Percentiles rank a stretch among this genome's conserved stretches.
Conservation (phyloP, 2,329 filamentous ascomycete genomes). For the Aspergillus quadricinctus region DNA sequence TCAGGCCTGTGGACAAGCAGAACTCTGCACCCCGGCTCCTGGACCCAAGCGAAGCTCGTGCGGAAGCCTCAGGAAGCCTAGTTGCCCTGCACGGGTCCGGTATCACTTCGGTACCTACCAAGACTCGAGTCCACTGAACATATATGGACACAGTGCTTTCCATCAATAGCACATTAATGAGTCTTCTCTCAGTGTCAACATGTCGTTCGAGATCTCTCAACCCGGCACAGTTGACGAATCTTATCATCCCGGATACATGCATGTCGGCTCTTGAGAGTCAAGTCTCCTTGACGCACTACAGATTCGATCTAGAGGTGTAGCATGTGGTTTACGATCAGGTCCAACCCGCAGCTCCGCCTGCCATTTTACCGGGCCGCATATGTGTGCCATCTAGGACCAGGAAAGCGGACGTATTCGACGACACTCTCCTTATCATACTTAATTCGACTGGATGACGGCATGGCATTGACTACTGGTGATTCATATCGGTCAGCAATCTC, state of each 20-base stretch:
- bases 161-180: background rate
- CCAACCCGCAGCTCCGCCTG: background rate
- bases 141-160: background rate
- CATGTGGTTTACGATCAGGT: background rate
- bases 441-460: background rate
- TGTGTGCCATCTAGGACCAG: background rate
- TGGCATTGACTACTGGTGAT: background rate
- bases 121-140: background rate
- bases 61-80: background rate
- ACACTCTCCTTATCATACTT: background rate
- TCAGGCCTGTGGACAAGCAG: background rate
- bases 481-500: too few relatives aligned
- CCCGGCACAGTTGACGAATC: background rate
- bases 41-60: background rate
- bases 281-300: background rate
- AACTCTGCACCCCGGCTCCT: background rate
- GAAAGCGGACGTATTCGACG: background rate
- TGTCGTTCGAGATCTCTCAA: background rate
- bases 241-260: background rate
- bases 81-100: background rate
- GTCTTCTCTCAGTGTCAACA: background rate
- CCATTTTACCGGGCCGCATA: background rate
- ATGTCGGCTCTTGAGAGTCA: background rate
- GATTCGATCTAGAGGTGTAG: background rate
- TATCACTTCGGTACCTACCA: background rate